Evolutionary conservation across 495 filamentous ascomycete genomes (phyloP), one percentile per base, ranked within the genome.

Genomic region (Cercophora newfieldiana): DNA sequence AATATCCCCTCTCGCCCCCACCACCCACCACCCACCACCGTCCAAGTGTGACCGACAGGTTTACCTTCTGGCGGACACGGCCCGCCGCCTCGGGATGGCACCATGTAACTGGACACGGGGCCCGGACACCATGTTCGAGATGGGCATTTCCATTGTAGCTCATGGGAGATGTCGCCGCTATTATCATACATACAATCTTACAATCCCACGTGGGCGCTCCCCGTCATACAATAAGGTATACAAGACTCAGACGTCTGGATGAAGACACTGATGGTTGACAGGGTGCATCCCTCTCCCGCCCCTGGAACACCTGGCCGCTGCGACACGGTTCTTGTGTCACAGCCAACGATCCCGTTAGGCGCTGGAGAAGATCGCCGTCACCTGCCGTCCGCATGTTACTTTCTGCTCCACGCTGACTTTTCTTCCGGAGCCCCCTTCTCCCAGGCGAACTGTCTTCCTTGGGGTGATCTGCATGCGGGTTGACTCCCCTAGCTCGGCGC

Each of bases 391-490:
- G 78, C 94, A 97, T 72, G 91, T 91, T 10, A 97, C 87, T 59
- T 88, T 87, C 82, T 98, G 95, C 78, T 96, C 93, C 68, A 97
- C 81, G 59, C 80, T 90, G 29, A 87, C 89, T 68, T 76, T 88
- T 68, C 82, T 87, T 51, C 90, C 88, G 61, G 77, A 88, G 67
- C 88, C 84, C 16, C 85, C 87, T 57, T 85, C 85, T 16, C 79
- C 81, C 25, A 94, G 73, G 56, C 79, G 86, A 28, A 89, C 88
- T 73, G 81, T 91, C 72, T 88, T 86, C 68, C 85, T 80, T 33
- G 94, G 93, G 66, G 95, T 93, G 63, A 96, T 86, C 73, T 97
- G 94, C 64, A 98, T 88, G 64, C 95, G 83, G 69, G 94, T 86
- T 53, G 77, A 71, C 66, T 91, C 89, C 19, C 79, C 81, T 19